Conservation (phyloP, 768 basidiomycete species). For the Omphalotus guepiniiformis region DNA sequence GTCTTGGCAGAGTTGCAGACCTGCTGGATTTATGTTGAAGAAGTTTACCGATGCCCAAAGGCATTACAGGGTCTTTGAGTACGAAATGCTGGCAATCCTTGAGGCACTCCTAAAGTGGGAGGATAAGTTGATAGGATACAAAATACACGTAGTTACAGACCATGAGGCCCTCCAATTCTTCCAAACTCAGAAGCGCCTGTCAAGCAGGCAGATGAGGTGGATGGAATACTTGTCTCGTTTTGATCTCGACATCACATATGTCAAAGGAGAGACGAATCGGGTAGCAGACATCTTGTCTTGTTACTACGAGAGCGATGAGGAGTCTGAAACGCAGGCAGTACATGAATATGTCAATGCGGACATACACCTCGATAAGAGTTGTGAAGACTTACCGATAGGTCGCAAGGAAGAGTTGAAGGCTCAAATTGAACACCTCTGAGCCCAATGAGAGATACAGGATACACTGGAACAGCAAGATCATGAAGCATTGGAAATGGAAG, state of each 20-base stretch:
- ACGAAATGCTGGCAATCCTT: slow-evolving; percentile 12
- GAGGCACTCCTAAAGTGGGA: slow-evolving; percentile 23
- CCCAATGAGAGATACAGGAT: background rate
- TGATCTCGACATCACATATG: slow-evolving; percentile 22
- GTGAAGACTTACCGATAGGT: background rate
- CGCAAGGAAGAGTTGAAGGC: background rate
- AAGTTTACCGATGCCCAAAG: slow-evolving; percentile 24
- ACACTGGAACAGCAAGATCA: background rate
- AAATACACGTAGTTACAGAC: slow-evolving; percentile 19
- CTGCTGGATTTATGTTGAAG: slow-evolving; percentile 23
- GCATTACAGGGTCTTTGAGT: slow-evolving; percentile 19
- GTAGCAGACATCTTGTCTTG: slow-evolving; percentile 27
- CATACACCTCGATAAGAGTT: slow-evolving; percentile 14
- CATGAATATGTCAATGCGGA: slow-evolving; percentile 20
- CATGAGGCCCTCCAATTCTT: slow-evolving; percentile 22
- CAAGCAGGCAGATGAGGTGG: slow-evolving; percentile 23
- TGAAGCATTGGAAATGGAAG: background rate
- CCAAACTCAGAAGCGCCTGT: slow-evolving; percentile 14
- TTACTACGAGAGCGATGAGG: slow-evolving; percentile 24
- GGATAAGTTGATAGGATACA: slow-evolving; percentile 20
- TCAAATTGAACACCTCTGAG: background rate
- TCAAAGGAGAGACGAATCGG: slow-evolving; percentile 21
- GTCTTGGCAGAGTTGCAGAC: slow-evolving; percentile 19
- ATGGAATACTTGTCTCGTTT: slow-evolving; percentile 25
- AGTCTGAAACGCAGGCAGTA: slow-evolving; percentile 9